Conservation (phyloP, 208 protist genomes). For the Trichomonas gallinae region DNA sequence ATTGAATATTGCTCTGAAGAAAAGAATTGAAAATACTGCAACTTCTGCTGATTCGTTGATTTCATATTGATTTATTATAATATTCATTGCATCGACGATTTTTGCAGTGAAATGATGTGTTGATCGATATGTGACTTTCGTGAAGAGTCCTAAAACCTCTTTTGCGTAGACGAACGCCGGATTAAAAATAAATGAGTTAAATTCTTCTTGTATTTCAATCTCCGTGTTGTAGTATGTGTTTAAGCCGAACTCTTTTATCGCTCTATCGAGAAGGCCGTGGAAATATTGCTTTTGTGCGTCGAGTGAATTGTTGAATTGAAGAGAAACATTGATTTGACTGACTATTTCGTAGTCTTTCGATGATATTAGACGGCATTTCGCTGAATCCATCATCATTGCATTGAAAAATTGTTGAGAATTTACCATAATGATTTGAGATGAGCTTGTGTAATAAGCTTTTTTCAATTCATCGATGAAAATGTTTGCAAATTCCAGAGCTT, state of each 20-base stretch:
- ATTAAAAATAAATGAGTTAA: neutral
- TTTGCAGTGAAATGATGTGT: neutral
- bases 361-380: neutral
- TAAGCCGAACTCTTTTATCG: neutral
- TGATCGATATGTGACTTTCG: neutral
- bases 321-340: neutral
- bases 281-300: neutral
- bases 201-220: neutral
- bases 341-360: neutral
- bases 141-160: neutral
- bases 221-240: neutral
- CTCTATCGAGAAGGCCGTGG: neutral
- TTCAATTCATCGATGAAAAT: neutral
- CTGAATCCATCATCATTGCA: neutral
- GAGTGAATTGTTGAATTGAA: neutral
- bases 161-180: neutral
- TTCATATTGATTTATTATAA: neutral
- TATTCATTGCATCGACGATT: neutral
- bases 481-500: neutral
- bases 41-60: neutral
- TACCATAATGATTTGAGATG: neutral
- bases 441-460: neutral
- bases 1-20: neutral
- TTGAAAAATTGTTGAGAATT: neutral
- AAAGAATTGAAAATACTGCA: neutral